A percentile compares a stretch with the other conserved stretches of the same genome.
These are phyloP conservation scores for Pseudogymnoascus sp. DNA, from an alignment of 2,329 filamentous ascomycete species.

Conservation along the genomic window DNA sequence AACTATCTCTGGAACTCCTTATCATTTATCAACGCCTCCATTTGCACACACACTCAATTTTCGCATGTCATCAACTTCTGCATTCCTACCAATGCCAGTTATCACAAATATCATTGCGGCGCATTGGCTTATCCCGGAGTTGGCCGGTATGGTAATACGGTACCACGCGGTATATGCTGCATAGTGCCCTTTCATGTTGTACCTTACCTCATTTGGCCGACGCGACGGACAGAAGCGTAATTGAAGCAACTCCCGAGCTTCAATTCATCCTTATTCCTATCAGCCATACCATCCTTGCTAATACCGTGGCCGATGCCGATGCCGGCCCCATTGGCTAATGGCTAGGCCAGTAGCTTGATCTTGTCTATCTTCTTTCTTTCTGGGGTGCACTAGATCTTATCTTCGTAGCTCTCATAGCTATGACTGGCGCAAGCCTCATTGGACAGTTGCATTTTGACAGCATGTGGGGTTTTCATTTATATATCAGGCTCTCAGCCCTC, in stretches of 20 bases:
- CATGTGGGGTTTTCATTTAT: not conserved
- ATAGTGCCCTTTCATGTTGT: not conserved
- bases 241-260: not conserved
- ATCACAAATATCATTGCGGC: not conserved
- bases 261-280: not conserved
- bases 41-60: not conserved
- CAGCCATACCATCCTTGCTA: not conserved
- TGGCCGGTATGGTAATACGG: not conserved
- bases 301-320: not conserved
- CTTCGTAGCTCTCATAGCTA: not conserved
- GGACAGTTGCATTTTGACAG: not conserved
- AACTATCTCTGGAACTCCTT: slow-evolving; percentile 1
- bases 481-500: not conserved
- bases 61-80: not conserved
- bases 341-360: not conserved
- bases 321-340: not conserved
- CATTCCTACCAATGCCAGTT: not conserved
- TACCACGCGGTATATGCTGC: not conserved
- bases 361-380: slow-evolving; percentile 8
- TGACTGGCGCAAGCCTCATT: not conserved
- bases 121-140: not conserved
- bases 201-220: not conserved
- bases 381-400: not conserved
- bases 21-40: slow-evolving; percentile 5
- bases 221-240: not conserved